phyloP scores from a whole-genome alignment of 805 yeast species.

The Kuraishia hungarica region DNA sequence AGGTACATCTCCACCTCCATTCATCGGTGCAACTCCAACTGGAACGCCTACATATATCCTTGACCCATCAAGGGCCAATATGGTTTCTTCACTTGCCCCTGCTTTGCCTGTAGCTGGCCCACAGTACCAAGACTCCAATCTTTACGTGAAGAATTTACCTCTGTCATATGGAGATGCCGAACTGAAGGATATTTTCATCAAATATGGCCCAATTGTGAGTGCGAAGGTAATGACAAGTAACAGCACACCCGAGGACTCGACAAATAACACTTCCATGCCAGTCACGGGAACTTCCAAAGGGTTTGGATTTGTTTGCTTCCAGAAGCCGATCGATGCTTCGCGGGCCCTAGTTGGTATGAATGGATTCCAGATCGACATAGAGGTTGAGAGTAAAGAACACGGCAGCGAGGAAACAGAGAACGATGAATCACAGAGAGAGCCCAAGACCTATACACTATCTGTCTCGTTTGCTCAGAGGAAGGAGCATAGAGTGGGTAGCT shows the following conservation, averaged over 20 bases:
- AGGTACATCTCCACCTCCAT: not conserved
- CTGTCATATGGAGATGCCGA: constrained; percentile 45
- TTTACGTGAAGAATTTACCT: constrained; percentile 63
- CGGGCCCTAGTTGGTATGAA: constrained; percentile 60
- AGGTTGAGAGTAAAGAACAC: not conserved
- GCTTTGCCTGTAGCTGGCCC: constrained; percentile 37
- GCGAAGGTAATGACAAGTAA: constrained; percentile 41
- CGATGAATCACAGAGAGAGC: not conserved
- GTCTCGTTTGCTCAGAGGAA: constrained; percentile 77
- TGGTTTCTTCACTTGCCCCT: constrained; percentile 16
- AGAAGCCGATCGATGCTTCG: constrained; percentile 56
- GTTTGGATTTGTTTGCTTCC: constrained; percentile 76
- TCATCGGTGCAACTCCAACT: constrained; percentile 2
- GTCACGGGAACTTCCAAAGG: constrained; percentile 43
- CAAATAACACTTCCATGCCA: constrained; percentile 14
- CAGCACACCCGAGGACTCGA: constrained; percentile 21
- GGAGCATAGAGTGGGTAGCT: constrained; percentile 36
- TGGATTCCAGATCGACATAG: constrained; percentile 31
- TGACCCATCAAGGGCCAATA: constrained; percentile 7
- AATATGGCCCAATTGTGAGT: constrained; percentile 44
- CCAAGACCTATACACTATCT: constrained; percentile 41
- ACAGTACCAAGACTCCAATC: constrained; percentile 58
- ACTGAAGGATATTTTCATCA: constrained; percentile 30
- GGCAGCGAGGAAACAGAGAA: not conserved
- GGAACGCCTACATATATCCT: constrained; percentile 2